Evolutionary conservation across 805 yeast species (phyloP), one percentile per base, ranked within the genome.

Genomic region (Pichia exigua): DNA sequence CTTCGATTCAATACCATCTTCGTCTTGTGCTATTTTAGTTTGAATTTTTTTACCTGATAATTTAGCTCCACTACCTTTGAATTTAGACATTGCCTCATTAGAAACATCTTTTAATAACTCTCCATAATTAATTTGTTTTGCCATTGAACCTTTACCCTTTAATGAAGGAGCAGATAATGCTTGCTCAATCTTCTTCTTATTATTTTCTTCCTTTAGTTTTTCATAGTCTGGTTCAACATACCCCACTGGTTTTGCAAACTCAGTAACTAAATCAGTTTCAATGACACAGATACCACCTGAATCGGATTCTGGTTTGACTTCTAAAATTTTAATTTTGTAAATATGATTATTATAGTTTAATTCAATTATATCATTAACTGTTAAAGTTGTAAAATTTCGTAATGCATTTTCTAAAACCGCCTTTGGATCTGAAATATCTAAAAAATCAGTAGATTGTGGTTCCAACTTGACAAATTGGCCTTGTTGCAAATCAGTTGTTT

Each of bases 201-300:
- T 66, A 44, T 69, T 67, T 20, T 81, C 79, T 51, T 69, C 73
- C 56, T 73, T 64, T 56, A 56, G 55, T 49, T 59, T 63, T 49
- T 73, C 68, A 54, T 79, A 79, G 56, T 87, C 90, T 1, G 97
- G 97, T 64, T 92, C 98, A 20, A 87, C 96, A 65, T 94, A 94
- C 0, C 99, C 99, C 6, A 92, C 96, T 0, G 99, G 99, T 2
- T 99, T 96, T 1, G 97, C 98, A 72, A 94, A 94, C 64, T 94
- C 99, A 0, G 97, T 95, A 53, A 88, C 96, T 55, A 94, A 74
- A 71, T 94, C 99, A 0, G 99, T 94, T 65, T 94, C 99, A 27
- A 94, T 88, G 6, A 94, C 97, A 73, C 97, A 92, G 15, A 92
- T 84, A 53, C 96, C 87, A 35, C 77, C 71, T 9, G 73, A 70